Base-by-base conservation (phyloP, 768 basidiomycete genomes). In the Russula sp. region DNA sequence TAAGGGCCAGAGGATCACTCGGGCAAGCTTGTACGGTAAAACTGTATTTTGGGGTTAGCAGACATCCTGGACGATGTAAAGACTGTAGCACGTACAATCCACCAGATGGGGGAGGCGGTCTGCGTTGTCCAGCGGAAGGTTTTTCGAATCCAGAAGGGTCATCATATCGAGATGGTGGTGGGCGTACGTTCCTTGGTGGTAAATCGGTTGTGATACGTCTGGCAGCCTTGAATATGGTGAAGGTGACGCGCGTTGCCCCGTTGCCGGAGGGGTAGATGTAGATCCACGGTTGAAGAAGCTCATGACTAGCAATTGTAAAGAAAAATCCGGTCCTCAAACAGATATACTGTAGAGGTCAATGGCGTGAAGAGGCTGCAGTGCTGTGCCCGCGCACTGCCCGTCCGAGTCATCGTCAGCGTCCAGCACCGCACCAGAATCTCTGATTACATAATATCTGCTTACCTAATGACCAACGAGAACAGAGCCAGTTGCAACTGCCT, bases 1-100 rank as follows among this genome's bases (percentile, higher is more conserved):
- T 82, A 63, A 93, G 78, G 0, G 93, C 94, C 28, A 93, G 81
- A 14, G 30, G 24, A 20, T 76, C 73, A 67, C 58, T 75, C 0
- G 75, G 74, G 24, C 58, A 34, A 24, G 67, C 34, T 28, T 68
- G 68, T 1, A 76, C 74, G 1, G 62, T 36, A 57, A 71, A 75
- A 0, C 74, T 75, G 40, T 57, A 40, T 11, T n/a, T n/a, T n/a
- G 26, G 9, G 16, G 16, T 58, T 4, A 57, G 49, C 16, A 48
- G 5, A 52, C 7, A 13, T n/a, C 32, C 30, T 5, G 42, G 24
- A 44, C 4, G 32, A 34, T 16, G 9, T 11, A 30, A 30, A 28
- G 38, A 16, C 28, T 26, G 14, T 14, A 36, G 7, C 34, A 59
- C 73, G 61, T 71, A 71, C 73, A 56, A 59, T 53, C 66, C 71